Percentiles rank a stretch among this genome's conserved stretches.
phyloP scores from a whole-genome alignment of 495 filamentous ascomycete species.

The Penicillium cosmopolitanum region DNA sequence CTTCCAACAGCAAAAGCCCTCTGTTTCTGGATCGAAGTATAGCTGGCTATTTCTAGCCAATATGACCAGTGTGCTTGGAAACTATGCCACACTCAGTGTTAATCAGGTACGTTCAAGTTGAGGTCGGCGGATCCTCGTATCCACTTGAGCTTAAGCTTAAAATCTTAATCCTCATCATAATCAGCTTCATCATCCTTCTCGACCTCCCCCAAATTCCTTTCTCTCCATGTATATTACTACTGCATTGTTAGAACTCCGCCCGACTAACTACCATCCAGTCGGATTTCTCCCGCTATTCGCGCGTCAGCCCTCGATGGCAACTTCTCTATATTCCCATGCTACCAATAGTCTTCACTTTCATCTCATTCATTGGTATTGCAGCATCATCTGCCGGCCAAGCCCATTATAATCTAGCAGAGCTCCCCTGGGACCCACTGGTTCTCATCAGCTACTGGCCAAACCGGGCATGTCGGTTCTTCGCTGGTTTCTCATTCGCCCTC shows the following conservation, averaged over 20 bases:
- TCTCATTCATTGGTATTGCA: slow-evolving; percentile 53
- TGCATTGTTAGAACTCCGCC: not conserved
- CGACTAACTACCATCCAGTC: slow-evolving; percentile 27
- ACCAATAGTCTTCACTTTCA: slow-evolving; percentile 53
- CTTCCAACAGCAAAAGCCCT: slow-evolving; percentile 35
- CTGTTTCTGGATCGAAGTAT: slow-evolving; percentile 40
- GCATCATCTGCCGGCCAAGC: slow-evolving; percentile 48
- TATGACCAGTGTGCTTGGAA: slow-evolving; percentile 50
- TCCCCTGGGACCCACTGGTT: slow-evolving; percentile 51
- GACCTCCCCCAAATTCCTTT: not conserved
- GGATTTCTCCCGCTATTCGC: slow-evolving; percentile 54
- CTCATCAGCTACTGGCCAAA: slow-evolving; percentile 52
- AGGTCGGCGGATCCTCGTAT: not conserved
- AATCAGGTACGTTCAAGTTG: slow-evolving; percentile 33
- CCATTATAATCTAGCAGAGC: slow-evolving; percentile 38
- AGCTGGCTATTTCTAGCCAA: slow-evolving; percentile 49
- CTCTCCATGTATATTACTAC: not conserved
- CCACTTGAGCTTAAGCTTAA: slow-evolving; percentile 2
- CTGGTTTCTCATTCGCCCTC: slow-evolving; percentile 50
- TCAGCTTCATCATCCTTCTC: not conserved
- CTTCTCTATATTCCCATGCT: slow-evolving; percentile 53
- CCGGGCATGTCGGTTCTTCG: slow-evolving; percentile 56
- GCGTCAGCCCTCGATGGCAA: slow-evolving; percentile 46
- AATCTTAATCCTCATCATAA: not conserved
- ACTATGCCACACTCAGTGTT: slow-evolving; percentile 46